phyloP scores from a whole-genome alignment of 1,139 yeast genomes.

The Blastobotrys ciferrii region DNA sequence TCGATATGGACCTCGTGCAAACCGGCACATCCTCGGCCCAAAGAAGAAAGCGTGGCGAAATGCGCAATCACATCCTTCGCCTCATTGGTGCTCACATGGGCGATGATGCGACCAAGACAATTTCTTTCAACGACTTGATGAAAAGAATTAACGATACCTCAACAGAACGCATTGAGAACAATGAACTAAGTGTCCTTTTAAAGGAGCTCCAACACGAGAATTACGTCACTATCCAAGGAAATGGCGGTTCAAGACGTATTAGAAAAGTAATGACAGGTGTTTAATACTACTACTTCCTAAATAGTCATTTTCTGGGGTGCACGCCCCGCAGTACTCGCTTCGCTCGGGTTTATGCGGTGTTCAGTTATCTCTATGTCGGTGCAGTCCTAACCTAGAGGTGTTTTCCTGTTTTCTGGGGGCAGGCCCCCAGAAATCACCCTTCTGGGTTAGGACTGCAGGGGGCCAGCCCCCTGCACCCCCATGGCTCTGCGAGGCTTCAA shows the following conservation, averaged over 20 bases:
- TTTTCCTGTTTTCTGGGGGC: too few relatives aligned
- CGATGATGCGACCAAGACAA: conserved; percentile 32
- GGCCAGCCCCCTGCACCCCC: too few relatives aligned
- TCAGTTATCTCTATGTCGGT: too few relatives aligned
- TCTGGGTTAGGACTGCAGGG: too few relatives aligned
- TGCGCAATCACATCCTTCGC: conserved; percentile 64
- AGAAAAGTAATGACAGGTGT: conserved; percentile 38
- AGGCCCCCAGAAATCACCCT: too few relatives aligned
- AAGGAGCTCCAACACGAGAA: conserved; percentile 76
- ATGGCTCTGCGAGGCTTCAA: too few relatives aligned
- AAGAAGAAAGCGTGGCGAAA: conserved; percentile 72
- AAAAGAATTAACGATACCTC: conserved; percentile 67
- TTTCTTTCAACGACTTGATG: conserved; percentile 61
- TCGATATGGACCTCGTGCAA: conserved; percentile 95
- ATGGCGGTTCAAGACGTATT: conserved; percentile 66
- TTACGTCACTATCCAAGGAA: conserved; percentile 67
- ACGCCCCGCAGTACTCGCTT: too few relatives aligned
- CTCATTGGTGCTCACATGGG: conserved; percentile 56
- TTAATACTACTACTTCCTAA: neutral
- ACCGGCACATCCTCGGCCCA: conserved; percentile 93
- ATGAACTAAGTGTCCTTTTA: conserved; percentile 66
- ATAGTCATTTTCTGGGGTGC: too few relatives aligned
- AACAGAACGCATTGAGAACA: conserved; percentile 64
- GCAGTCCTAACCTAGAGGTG: too few relatives aligned
- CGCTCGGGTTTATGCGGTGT: too few relatives aligned